Percentiles rank a stretch among this genome's conserved stretches.
Conservation (phyloP, 768 basidiomycete genomes). For the Astraeus odoratus region DNA sequence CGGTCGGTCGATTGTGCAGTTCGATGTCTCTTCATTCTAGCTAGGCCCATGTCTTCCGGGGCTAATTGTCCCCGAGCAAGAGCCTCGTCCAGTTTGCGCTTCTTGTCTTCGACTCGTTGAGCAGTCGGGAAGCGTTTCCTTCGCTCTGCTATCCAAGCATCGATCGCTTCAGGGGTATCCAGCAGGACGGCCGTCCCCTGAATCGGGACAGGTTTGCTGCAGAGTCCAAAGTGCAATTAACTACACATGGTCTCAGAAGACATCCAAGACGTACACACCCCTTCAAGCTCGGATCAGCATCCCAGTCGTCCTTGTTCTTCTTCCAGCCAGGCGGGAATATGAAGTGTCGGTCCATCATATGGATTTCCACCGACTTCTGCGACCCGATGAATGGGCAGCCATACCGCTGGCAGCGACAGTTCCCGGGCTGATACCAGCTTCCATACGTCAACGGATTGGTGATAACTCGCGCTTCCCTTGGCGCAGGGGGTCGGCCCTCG, state of each 20-base stretch:
- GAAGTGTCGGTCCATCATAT: conserved; percentile 89
- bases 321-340: conserved; percentile 75
- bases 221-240: conserved; percentile 1
- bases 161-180: conserved; percentile 75
- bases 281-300: conserved; percentile 75
- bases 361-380: conserved; percentile 61
- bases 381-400: conserved; percentile 69
- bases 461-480: conserved; percentile 8
- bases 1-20: conserved; percentile 18
- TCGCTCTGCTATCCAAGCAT: conserved; percentile 84
- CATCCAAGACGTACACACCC: conserved; percentile 40
- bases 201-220: conserved; percentile 65
- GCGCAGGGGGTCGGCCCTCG: conserved; percentile 3
- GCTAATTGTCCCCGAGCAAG: conserved; percentile 70
- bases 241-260: background rate
- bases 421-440: conserved; percentile 62
- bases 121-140: conserved; percentile 80
- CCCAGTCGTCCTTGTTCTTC: conserved; percentile 56
- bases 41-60: conserved; percentile 36
- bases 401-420: conserved; percentile 49
- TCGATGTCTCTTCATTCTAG: conserved; percentile 36
- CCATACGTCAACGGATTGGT: conserved; percentile 16
- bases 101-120: conserved; percentile 69
- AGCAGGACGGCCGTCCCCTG: conserved; percentile 74
- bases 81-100: conserved; percentile 71